Evolutionary conservation across 1,284 basidiomycete genomes (phyloP).

Genomic region (Leccinum glutinopallens): DNA sequence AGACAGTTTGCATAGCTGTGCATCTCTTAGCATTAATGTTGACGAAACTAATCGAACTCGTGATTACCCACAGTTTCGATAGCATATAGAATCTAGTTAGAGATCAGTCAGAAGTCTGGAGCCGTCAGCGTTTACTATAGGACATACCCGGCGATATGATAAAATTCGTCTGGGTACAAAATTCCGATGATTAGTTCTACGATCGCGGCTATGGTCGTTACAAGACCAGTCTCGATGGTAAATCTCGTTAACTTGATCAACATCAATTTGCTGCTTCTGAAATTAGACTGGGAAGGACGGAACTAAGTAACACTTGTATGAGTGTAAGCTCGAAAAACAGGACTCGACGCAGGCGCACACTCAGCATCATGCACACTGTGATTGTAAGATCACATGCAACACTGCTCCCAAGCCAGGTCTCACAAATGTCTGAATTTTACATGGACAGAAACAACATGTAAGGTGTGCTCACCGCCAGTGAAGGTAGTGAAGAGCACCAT

Average conservation of each 20-base stretch:
- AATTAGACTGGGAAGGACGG: slow-evolving; percentile 5
- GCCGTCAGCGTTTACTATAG: not conserved
- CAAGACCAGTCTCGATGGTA: slow-evolving; percentile 21
- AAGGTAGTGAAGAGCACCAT: too few species aligned
- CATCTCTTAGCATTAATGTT: not conserved
- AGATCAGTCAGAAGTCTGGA: not conserved
- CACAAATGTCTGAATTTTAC: not conserved
- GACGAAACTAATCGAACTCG: not conserved
- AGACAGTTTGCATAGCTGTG: slow-evolving; percentile 22
- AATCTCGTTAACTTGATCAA: slow-evolving; percentile 16
- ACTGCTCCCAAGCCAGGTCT: slow-evolving; percentile 23
- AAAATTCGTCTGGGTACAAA: slow-evolving; percentile 1
- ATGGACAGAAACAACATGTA: not conserved
- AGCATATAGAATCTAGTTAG: slow-evolving; percentile 12
- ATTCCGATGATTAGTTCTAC: slow-evolving; percentile 15
- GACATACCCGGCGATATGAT: slow-evolving; percentile 17
- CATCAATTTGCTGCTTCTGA: slow-evolving; percentile 2
- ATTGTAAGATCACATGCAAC: slow-evolving; percentile 16
- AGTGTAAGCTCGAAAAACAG: not conserved
- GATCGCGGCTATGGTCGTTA: slow-evolving; percentile 15
- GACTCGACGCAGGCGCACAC: slow-evolving; percentile 6
- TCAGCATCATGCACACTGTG: slow-evolving; percentile 14
- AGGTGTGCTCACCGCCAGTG: not conserved
- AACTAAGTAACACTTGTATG: slow-evolving; percentile 10
- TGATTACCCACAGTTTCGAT: slow-evolving; percentile 20